Evolutionary conservation across 2,329 filamentous ascomycete species (phyloP).

Genomic region (Colletotrichum sp.): DNA sequence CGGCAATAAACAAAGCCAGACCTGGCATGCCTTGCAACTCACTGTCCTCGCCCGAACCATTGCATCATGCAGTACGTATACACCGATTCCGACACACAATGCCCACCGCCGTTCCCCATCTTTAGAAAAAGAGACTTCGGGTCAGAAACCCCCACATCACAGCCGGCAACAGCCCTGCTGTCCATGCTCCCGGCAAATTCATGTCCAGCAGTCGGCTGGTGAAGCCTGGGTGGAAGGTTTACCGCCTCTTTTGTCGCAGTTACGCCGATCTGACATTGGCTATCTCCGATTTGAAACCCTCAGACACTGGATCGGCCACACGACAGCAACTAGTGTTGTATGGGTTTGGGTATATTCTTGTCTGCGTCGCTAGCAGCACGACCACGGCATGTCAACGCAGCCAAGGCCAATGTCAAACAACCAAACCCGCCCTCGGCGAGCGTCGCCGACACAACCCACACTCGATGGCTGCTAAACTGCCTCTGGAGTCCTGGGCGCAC

Average conservation of each 20-base stretch:
- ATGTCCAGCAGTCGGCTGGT: neutral
- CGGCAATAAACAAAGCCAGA: neutral
- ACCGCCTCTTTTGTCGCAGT: slow-evolving; percentile 1
- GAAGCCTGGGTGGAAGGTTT: neutral
- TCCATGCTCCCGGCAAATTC: neutral
- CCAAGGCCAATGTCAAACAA: neutral
- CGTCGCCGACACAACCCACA: neutral
- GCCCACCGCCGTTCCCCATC: neutral
- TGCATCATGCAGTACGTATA: neutral
- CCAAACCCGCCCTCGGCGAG: neutral
- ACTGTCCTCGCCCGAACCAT: neutral
- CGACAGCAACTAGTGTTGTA: neutral
- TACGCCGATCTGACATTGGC: slow-evolving; percentile 3
- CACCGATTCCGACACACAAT: neutral
- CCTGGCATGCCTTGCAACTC: neutral
- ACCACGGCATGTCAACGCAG: neutral
- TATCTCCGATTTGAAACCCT: slow-evolving; percentile 3
- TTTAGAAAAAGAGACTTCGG: neutral
- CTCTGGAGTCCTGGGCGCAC: neutral
- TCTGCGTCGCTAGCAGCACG: neutral
- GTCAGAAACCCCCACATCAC: slow-evolving; percentile 5
- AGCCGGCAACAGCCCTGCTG: slow-evolving; percentile 1
- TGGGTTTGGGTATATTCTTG: neutral
- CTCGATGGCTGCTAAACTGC: neutral
- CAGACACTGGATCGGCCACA: neutral